phyloP scores from a whole-genome alignment of 805 yeast species.

The Aciculoconidium aculeatum region DNA sequence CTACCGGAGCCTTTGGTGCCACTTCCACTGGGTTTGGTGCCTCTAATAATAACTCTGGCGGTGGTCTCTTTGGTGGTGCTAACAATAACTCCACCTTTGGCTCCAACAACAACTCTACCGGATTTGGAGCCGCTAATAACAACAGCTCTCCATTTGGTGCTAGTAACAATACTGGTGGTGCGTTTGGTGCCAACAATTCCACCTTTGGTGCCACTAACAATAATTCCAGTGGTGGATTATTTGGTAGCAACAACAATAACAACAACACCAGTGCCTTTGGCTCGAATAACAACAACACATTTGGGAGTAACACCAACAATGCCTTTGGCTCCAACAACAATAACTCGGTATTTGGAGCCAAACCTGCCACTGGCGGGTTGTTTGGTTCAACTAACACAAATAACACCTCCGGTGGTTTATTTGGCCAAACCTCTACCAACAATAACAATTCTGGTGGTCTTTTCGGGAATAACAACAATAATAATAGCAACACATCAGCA shows the following conservation, averaged over 20 bases:
- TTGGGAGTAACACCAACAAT: conserved; percentile 7
- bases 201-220: conserved; percentile 22
- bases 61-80: conserved; percentile 16
- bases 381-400: conserved; percentile 21
- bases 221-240: conserved; percentile 18
- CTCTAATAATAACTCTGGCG: conserved; percentile 8
- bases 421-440: conserved; percentile 13
- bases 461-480: conserved; percentile 2
- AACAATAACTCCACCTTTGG: conserved; percentile 11
- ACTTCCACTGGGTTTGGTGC: conserved; percentile 12
- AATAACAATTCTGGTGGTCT: conserved; percentile 8
- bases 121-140: conserved; percentile 19
- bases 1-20: conserved; percentile 9
- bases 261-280: conserved; percentile 14
- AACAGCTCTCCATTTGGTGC: conserved; percentile 11
- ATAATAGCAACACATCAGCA: conserved; percentile 11
- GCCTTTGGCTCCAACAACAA: conserved; percentile 18
- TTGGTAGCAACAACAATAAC: conserved; percentile 17
- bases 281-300: conserved; percentile 9
- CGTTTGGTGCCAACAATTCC: conserved; percentile 23
- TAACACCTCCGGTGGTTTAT: conserved; percentile 10
- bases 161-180: conserved; percentile 10
- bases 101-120: conserved; percentile 12
- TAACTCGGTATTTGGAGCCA: conserved; percentile 11
- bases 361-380: conserved; percentile 29